Conservation (phyloP, 331 rosid genomes). For the Stylosanthes scabra region DNA sequence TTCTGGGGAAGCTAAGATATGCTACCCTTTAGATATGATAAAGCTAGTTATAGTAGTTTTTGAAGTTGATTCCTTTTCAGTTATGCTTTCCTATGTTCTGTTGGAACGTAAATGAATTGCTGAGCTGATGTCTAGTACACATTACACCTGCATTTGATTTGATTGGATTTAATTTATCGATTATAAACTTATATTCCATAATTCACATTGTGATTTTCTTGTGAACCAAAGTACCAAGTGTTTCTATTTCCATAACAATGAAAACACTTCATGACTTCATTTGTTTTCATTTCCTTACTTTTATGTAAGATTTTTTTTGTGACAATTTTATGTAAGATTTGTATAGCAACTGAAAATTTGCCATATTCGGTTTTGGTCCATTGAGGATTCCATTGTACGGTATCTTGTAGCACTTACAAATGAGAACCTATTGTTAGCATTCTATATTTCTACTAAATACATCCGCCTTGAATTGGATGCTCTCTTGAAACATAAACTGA, state of each 20-base stretch:
- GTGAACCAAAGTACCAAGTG: too few species aligned
- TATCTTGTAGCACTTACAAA: constrained; percentile 25
- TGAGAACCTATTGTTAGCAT: constrained; percentile 1
- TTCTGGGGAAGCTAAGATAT: background rate
- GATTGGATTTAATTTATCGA: background rate
- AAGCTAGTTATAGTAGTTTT: constrained; percentile 6
- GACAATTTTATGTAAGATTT: background rate
- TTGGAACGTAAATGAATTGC: constrained; percentile 9
- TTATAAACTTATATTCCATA: background rate
- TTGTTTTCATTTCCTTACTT: too few species aligned
- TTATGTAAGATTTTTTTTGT: background rate
- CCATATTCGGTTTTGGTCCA: constrained; percentile 9
- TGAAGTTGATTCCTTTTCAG: constrained; percentile 15
- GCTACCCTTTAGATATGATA: too few species aligned
- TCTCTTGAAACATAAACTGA: constrained; percentile 4
- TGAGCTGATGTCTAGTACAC: background rate
- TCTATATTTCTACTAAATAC: background rate
- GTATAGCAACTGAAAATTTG: constrained; percentile 26
- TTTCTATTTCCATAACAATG: too few species aligned
- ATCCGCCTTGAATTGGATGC: background rate
- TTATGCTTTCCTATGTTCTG: background rate
- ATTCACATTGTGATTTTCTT: background rate
- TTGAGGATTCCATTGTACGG: constrained; percentile 29
- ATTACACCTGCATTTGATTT: constrained; percentile 2
- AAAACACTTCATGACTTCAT: too few species aligned